A percentile compares a stretch with the other conserved stretches of the same genome.
phyloP scores from a whole-genome alignment of 192 early-diverging fungal genomes.

The Backusella luteola region DNA sequence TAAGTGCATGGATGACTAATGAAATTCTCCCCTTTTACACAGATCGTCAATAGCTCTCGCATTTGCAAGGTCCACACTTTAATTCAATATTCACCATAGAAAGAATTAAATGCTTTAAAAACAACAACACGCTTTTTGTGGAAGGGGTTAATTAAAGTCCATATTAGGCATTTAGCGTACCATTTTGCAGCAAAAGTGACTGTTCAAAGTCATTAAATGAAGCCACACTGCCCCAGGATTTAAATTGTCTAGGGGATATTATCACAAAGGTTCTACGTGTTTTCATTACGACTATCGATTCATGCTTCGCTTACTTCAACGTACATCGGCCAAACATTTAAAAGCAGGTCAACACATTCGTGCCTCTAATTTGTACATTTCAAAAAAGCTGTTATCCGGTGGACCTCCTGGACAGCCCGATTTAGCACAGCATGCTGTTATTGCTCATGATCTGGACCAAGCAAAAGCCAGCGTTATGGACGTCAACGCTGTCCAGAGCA shows the following conservation, averaged over 20 bases:
- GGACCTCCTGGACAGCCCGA: background rate
- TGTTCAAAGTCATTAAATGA: background rate
- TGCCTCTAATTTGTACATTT: background rate
- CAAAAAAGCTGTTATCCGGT: background rate
- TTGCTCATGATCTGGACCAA: background rate
- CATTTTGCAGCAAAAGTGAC: slow-evolving; percentile 4
- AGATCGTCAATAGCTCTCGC: too few relatives aligned
- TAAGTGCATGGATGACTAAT: too few relatives aligned
- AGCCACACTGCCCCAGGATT: background rate
- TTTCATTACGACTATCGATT: background rate
- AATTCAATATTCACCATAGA: background rate
- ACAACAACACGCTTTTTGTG: background rate
- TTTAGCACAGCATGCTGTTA: background rate
- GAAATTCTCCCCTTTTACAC: too few relatives aligned
- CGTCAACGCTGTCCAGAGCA: background rate
- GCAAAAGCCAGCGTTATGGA: background rate
- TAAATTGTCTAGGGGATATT: slow-evolving; percentile 6
- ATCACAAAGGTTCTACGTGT: background rate
- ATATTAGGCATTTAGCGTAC: background rate
- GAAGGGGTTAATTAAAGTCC: background rate
- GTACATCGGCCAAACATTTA: background rate
- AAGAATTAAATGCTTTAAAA: background rate
- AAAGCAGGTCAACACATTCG: background rate
- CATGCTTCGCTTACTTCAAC: slow-evolving; percentile 4
- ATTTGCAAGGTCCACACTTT: background rate